Conservation (phyloP, 306 rosid species). For the Cucurbita maxima region DNA sequence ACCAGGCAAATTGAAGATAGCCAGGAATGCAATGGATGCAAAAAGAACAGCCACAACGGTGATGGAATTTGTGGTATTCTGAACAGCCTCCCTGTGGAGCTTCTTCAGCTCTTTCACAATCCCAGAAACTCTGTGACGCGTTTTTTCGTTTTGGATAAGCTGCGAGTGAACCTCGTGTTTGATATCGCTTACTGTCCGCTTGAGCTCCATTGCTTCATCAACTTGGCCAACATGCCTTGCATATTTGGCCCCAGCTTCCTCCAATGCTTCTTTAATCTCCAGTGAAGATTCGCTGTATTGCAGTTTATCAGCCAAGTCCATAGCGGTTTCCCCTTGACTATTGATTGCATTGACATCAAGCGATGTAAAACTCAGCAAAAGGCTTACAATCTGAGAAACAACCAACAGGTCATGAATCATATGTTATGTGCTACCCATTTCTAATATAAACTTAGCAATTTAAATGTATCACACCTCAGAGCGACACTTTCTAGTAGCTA, state of each 20-base stretch:
- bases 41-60: slow-evolving; percentile 86
- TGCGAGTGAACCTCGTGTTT: slow-evolving; percentile 89
- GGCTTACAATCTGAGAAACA: slow-evolving; percentile 45
- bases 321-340: slow-evolving; percentile 62
- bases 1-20: slow-evolving; percentile 93
- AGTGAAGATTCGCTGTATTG: slow-evolving; percentile 55
- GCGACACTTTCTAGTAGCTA: slow-evolving; percentile 89
- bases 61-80: slow-evolving; percentile 68
- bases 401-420: slow-evolving; percentile 12
- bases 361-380: slow-evolving; percentile 43
- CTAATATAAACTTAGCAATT: neutral
- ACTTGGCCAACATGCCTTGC: slow-evolving; percentile 69
- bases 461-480: slow-evolving; percentile 36
- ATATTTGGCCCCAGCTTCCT: slow-evolving; percentile 71
- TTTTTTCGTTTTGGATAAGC: slow-evolving; percentile 60
- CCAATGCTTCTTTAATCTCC: slow-evolving; percentile 55
- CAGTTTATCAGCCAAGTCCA: slow-evolving; percentile 86
- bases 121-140: slow-evolving; percentile 78
- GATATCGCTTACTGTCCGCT: slow-evolving; percentile 89
- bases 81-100: slow-evolving; percentile 91
- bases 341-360: slow-evolving; percentile 66
- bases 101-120: slow-evolving; percentile 88
- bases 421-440: neutral
- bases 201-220: slow-evolving; percentile 88
- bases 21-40: slow-evolving; percentile 92